Base-by-base conservation (phyloP, 495 filamentous ascomycete species). In the Tuber melanosporum region DNA sequence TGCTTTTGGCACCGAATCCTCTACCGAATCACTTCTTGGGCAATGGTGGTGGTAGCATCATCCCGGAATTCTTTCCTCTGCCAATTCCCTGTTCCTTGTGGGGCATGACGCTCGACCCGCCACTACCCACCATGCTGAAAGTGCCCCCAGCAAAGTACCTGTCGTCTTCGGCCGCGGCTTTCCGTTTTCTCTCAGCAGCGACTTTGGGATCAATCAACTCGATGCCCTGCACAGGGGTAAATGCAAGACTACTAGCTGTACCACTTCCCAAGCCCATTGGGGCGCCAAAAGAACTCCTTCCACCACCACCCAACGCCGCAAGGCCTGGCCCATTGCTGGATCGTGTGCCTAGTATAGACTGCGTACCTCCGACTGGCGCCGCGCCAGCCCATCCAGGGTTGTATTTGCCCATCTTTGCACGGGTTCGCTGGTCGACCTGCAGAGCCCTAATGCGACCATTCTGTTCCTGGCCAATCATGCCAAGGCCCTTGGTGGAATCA, bases 171-270 rank as follows among this genome's bases (percentile, higher is more conserved):
- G 94, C 95, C 81, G 95, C 95, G 82, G 92, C 87, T 86, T 98
- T 98, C 77, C 93, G 88, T 80, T 86, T 93, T 80, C 94, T 85
- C 85, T 93, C 94, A 3, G 92, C 91, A 81, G 92, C 89, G 73
- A 93, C 89, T 87, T 96, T 98, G 72, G 95, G 95, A 85, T 98
- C 96, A 22, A 98, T 94, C 14, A 99, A 89, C 87, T 98, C 95
- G 46, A 99, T 87, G 17, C 95, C 95, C 84, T 98, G 96, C 32
- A 95, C 92, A 5, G 95, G 94, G 7, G 93, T 97, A 80, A 98
- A 99, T 1, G 94, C 93, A 82, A 99, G 89, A 49, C 91, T 94
- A 83, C 91, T 94, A 39, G 93, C 91, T 1, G 93, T 98, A 75
- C 95, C 93, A 39, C 89, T 86, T 39, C 85, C 86, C 82, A 80